Base-by-base conservation (phyloP, 2,329 filamentous ascomycete species). In the Diaporthe velutina region DNA sequence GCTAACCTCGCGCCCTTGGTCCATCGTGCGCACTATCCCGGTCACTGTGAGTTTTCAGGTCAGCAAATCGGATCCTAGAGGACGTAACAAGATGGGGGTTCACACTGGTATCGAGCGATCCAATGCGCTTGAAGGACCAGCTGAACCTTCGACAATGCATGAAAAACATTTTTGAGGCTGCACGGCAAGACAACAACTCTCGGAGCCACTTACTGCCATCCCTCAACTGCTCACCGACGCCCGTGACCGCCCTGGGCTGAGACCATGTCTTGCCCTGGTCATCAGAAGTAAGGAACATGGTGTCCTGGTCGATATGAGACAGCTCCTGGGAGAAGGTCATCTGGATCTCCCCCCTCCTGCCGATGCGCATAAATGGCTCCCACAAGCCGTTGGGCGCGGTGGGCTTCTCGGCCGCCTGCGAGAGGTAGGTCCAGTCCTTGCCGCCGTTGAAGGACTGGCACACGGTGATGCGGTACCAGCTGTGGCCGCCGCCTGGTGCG, bases 301-400 rank as follows among this genome's bases (percentile, higher is more conserved):
- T 88, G 76, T 87, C 85, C 79, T 88, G 87, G 76, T 88, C 84
- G 74, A 86, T 81, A 19, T 76, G 80, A 6, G 85, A 85, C 45
- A 85, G 84, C 78, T 88, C 86, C 73, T 85, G 82, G 33, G 86
- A 87, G 77, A 84, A 88, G 19, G 83, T 86, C 75, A 88, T 78
- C 75, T 87, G 85, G 1, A 88, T 80, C 74, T 85, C 84, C 38
- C 72, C 72, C 25, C 61, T 35, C 45, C 28, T 28, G 9, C 73
- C 74, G 38, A 76, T 74, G 1, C 86, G 82, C 83, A 88, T 86
- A 74, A 88, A 88, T 0, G 87, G 87, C 77, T 88, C 87, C 87
- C 87, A 88, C 25, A 88, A 79, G 0, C 87, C 87, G 71, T 71
- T 74, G 6, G 74, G 74, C 48, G 72, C 74, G 4, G 70, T 72